A percentile compares a stretch with the other conserved stretches of the same genome.
phyloP scores from a whole-genome alignment of 306 rosid genomes.

The Cicer judaicum region DNA sequence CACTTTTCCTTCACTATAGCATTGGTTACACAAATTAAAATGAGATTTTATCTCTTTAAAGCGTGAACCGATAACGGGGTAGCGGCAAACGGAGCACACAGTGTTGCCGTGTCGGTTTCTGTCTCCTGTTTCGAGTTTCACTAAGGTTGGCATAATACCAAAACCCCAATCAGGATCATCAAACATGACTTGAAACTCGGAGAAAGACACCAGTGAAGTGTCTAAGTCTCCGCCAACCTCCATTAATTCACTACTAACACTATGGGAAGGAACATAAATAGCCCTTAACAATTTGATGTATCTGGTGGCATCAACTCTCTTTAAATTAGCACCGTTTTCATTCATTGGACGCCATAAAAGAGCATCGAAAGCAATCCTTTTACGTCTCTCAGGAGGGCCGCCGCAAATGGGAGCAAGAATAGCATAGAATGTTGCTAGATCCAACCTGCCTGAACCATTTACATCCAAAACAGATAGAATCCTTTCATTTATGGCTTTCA shows the following conservation, averaged over 20 bases:
- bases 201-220: slow-evolving; percentile 70
- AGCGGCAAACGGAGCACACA: slow-evolving; percentile 84
- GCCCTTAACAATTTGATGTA: slow-evolving; percentile 86
- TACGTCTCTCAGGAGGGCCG: slow-evolving; percentile 86
- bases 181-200: slow-evolving; percentile 85
- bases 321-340: slow-evolving; percentile 74
- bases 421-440: slow-evolving; percentile 89
- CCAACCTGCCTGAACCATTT: slow-evolving; percentile 82
- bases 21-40: slow-evolving; percentile 91
- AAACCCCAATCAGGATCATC: slow-evolving; percentile 97
- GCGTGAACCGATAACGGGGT: slow-evolving; percentile 86
- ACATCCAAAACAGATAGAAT: slow-evolving; percentile 86
- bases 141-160: slow-evolving; percentile 82
- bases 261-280: slow-evolving; percentile 73
- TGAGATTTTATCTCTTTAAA: slow-evolving; percentile 87
- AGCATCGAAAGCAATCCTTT: slow-evolving; percentile 83
- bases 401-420: slow-evolving; percentile 90
- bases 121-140: slow-evolving; percentile 90
- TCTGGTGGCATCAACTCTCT: slow-evolving; percentile 62
- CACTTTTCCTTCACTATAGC: slow-evolving; percentile 98
- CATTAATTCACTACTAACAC: slow-evolving; percentile 74
- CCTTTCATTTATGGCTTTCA: slow-evolving; percentile 92
- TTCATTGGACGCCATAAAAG: slow-evolving; percentile 95
- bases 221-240: slow-evolving; percentile 82
- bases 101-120: slow-evolving; percentile 86